A percentile compares a stretch with the other conserved stretches of the same genome.
Conservation (phyloP, 352 stramenopile species). For the Globisporangium apiculatum region DNA sequence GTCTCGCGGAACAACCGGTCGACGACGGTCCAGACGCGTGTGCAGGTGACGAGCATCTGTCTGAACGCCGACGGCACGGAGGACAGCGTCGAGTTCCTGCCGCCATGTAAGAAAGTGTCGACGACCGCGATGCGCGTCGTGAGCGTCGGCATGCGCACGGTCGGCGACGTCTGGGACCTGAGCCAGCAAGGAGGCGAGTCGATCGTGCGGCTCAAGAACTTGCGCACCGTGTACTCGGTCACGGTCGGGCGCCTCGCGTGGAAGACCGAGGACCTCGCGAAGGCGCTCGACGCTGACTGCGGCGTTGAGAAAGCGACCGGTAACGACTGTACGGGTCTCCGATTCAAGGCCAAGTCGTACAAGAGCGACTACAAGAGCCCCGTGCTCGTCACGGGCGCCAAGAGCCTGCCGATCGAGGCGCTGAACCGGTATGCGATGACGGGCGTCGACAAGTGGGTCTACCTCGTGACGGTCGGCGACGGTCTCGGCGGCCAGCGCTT, state of each 20-base stretch:
- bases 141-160: not conserved
- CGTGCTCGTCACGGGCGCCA: not conserved
- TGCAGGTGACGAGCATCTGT: not conserved
- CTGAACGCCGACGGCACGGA: not conserved
- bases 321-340: not conserved
- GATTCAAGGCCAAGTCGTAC: constrained; percentile 5
- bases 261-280: constrained; percentile 2
- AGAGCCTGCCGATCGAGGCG: not conserved
- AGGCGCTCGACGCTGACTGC: not conserved
- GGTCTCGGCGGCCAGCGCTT: not conserved
- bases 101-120: not conserved
- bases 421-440: constrained; percentile 1
- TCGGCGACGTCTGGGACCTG: constrained; percentile 2
- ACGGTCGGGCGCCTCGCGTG: constrained; percentile 6
- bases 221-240: constrained; percentile 4
- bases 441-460: constrained; percentile 6
- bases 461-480: constrained; percentile 1
- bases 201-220: constrained; percentile 1
- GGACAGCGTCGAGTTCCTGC: not conserved
- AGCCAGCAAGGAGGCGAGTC: not conserved
- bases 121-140: constrained; percentile 4
- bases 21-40: not conserved
- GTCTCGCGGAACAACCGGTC: not conserved
- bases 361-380: not conserved
- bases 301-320: no score